Evolutionary conservation across 352 stramenopile species (phyloP).

Genomic region (Phytophthora agathidicida): DNA sequence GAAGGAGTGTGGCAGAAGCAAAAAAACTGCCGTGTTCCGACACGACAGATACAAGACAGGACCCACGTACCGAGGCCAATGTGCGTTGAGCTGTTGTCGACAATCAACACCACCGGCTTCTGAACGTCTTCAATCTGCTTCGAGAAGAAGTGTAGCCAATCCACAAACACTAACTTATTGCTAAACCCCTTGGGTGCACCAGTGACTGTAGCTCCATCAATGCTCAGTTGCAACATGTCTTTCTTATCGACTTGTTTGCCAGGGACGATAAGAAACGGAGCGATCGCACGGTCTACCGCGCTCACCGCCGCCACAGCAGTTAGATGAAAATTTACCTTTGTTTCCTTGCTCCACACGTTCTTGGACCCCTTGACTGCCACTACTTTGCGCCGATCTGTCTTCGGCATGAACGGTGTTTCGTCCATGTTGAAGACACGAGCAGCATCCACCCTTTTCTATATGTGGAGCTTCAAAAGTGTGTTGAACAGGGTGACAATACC

Average conservation of each 20-base stretch:
- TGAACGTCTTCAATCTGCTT: not conserved
- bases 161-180: constrained; percentile 5
- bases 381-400: constrained; percentile 5
- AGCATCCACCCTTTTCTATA: constrained; percentile 1
- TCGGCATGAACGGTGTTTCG: constrained; percentile 13
- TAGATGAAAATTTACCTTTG: constrained; percentile 18
- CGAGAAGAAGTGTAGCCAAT: constrained; percentile 4
- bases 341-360: constrained; percentile 19
- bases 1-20: too few species aligned
- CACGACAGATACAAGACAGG: too few species aligned
- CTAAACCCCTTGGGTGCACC: constrained; percentile 19
- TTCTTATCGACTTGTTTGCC: not conserved
- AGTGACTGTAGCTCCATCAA: not conserved
- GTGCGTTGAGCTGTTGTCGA: constrained; percentile 20
- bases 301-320: constrained; percentile 15
- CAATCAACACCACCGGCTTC: not conserved
- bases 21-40: too few species aligned
- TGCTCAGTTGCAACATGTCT: not conserved
- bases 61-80: constrained; percentile 11
- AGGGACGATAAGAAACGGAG: constrained; percentile 16
- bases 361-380: constrained; percentile 14
- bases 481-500: constrained; percentile 1
- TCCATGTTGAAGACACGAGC: constrained; percentile 24
- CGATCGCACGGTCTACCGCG: not conserved
- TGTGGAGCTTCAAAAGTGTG: constrained; percentile 3